These are phyloP conservation scores for Schizophyllum amplum DNA, from an alignment of 1,284 basidiomycete genomes.

Conservation along the genomic window DNA sequence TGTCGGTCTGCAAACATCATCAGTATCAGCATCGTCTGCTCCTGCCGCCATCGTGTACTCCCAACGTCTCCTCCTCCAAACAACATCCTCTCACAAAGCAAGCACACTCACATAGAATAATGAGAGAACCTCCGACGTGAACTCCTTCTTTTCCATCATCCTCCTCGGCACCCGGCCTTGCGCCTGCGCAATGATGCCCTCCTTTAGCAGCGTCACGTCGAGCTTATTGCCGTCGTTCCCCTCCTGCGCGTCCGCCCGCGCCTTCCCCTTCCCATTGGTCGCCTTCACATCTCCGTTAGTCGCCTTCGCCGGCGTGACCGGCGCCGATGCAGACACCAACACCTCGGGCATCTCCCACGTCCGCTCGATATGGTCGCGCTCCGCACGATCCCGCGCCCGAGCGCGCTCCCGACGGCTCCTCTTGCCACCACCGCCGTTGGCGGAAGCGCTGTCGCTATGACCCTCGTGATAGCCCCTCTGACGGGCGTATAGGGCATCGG, in stretches of 20 bases:
- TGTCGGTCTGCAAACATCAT: constrained; percentile 39
- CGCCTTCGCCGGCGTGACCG: not conserved
- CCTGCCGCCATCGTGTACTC: too few species aligned
- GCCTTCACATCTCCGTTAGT: too few species aligned
- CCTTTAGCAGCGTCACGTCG: constrained; percentile 22
- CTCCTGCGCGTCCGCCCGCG: not conserved
- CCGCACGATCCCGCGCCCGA: not conserved
- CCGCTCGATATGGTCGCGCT: constrained; percentile 22
- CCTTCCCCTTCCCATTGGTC: not conserved
- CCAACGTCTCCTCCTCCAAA: too few species aligned
- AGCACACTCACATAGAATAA: constrained; percentile 51
- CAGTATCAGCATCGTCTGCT: too few species aligned
- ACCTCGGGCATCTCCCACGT: constrained; percentile 27
- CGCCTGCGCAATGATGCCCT: constrained; percentile 15
- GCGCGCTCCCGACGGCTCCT: not conserved
- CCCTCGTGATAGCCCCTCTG: too few species aligned
- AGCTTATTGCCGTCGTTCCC: constrained; percentile 19
- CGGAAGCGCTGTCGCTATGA: not conserved
- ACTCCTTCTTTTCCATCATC: constrained; percentile 46
- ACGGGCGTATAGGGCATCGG: constrained; percentile 38
- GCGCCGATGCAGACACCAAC: not conserved
- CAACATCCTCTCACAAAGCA: too few species aligned
- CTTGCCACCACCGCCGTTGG: not conserved
- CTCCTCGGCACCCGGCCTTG: constrained; percentile 11
- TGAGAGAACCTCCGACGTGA: constrained; percentile 58